Percentiles rank a stretch among this genome's conserved stretches.
These are phyloP conservation scores for Fusarium tricinctum DNA, from an alignment of 2,329 filamentous ascomycete genomes.

Conservation along the genomic window DNA sequence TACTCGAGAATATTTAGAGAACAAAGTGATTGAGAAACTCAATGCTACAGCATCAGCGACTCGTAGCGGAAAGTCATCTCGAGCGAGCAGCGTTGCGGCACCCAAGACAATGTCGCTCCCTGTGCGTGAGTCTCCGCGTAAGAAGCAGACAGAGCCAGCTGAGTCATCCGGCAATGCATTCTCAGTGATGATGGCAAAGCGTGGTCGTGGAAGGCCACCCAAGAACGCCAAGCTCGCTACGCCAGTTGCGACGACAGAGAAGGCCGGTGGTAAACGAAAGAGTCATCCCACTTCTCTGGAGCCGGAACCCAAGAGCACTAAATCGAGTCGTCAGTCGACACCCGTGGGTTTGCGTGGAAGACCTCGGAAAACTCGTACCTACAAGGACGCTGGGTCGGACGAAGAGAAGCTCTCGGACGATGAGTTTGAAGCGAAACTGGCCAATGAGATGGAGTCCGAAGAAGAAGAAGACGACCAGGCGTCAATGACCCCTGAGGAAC, in stretches of 20 bases:
- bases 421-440: slow-evolving; percentile 84
- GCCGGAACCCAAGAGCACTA: slow-evolving; percentile 75
- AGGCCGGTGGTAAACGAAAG: slow-evolving; percentile 53
- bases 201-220: slow-evolving; percentile 42
- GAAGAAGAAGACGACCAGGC: slow-evolving; percentile 51
- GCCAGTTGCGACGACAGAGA: slow-evolving; percentile 35
- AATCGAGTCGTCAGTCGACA: slow-evolving; percentile 81
- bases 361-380: slow-evolving; percentile 62
- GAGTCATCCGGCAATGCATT: slow-evolving; percentile 62
- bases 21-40: slow-evolving; percentile 78
- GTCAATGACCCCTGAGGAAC: slow-evolving; percentile 68
- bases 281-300: slow-evolving; percentile 50
- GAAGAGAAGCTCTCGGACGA: slow-evolving; percentile 80
- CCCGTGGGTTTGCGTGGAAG: slow-evolving; percentile 71
- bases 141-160: slow-evolving; percentile 47
- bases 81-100: slow-evolving; percentile 53
- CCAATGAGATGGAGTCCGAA: slow-evolving; percentile 68
- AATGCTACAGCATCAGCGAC: slow-evolving; percentile 52
- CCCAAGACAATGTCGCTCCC: slow-evolving; percentile 51
- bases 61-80: slow-evolving; percentile 53
- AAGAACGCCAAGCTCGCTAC: slow-evolving; percentile 47
- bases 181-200: slow-evolving; percentile 66
- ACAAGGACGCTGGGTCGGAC: slow-evolving; percentile 70
- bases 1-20: slow-evolving; percentile 82
- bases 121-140: slow-evolving; percentile 55